Conservation (phyloP, 2,329 filamentous ascomycete species). For the Cordyceps cicadae region DNA sequence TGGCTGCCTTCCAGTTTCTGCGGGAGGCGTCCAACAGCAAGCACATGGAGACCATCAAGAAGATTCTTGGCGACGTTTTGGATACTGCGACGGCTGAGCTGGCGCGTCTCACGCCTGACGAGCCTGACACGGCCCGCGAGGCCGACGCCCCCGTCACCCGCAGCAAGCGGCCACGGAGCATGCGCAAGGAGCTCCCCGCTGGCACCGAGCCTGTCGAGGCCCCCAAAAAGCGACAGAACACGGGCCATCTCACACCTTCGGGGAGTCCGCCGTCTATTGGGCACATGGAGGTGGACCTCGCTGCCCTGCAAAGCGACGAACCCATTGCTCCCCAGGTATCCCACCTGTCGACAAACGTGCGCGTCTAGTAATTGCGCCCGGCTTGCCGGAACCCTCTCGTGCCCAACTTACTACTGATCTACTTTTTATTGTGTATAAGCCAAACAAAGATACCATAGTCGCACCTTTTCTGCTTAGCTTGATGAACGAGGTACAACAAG, state of each 20-base stretch:
- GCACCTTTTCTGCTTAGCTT: background rate
- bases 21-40: conserved; percentile 76
- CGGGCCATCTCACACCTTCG: background rate
- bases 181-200: conserved; percentile 37
- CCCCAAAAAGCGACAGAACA: conserved; percentile 18
- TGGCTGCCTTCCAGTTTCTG: conserved; percentile 82
- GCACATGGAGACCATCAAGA: conserved; percentile 63
- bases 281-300: conserved; percentile 8
- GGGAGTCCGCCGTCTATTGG: background rate
- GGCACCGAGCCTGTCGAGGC: conserved; percentile 20
- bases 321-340: background rate
- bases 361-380: background rate
- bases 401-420: conserved; percentile 5
- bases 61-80: conserved; percentile 55
- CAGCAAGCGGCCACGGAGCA: conserved; percentile 44
- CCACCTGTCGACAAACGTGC: background rate
- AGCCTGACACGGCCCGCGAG: conserved; percentile 35
- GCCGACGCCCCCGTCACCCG: conserved; percentile 35
- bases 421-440: background rate
- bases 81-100: conserved; percentile 53
- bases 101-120: conserved; percentile 45
- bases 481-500: background rate
- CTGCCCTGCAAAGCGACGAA: background rate
- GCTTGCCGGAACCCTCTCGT: background rate
- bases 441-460: conserved; percentile 7